Conservation (phyloP, 2,329 filamentous ascomycete species). For the Beauveria rudraprayagi region DNA sequence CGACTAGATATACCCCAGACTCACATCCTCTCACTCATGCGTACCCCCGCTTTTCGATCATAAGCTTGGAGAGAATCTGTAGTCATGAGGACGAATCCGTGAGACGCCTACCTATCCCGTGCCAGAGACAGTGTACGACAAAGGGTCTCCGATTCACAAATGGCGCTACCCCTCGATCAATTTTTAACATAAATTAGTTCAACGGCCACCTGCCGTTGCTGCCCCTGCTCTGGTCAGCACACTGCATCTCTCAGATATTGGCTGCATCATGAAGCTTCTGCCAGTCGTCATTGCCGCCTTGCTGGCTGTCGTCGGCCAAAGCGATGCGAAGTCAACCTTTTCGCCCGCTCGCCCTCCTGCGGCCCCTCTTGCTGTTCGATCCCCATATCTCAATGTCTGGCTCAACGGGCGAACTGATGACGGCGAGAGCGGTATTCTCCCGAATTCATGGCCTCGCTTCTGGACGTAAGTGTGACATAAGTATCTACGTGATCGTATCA, state of each 20-base stretch:
- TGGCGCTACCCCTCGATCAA: neutral
- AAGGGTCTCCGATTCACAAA: neutral
- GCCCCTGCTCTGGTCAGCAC: neutral
- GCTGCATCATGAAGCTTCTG: slow-evolving; percentile 9
- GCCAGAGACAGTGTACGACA: neutral
- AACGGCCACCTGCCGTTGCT: neutral
- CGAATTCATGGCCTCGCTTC: slow-evolving; percentile 61
- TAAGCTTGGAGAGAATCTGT: neutral
- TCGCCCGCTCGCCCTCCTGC: slow-evolving; percentile 57
- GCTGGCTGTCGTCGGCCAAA: slow-evolving; percentile 20
- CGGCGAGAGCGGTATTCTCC: slow-evolving; percentile 57
- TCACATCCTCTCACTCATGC: neutral
- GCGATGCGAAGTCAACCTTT: slow-evolving; percentile 44
- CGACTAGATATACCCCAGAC: neutral
- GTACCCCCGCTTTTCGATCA: neutral
- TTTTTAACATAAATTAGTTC: neutral
- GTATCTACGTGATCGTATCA: too few relatives aligned
- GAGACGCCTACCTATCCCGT: neutral
- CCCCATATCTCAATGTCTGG: slow-evolving; percentile 69
- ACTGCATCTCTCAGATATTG: neutral
- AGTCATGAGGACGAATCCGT: neutral
- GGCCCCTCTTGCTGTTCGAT: slow-evolving; percentile 64
- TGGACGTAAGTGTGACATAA: slow-evolving; percentile 47
- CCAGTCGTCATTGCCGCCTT: slow-evolving; percentile 19
- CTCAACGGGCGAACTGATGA: slow-evolving; percentile 52